These are phyloP conservation scores for Macrolepiota fuliginosa DNA, from an alignment of 768 basidiomycete species.

Conservation along the genomic window DNA sequence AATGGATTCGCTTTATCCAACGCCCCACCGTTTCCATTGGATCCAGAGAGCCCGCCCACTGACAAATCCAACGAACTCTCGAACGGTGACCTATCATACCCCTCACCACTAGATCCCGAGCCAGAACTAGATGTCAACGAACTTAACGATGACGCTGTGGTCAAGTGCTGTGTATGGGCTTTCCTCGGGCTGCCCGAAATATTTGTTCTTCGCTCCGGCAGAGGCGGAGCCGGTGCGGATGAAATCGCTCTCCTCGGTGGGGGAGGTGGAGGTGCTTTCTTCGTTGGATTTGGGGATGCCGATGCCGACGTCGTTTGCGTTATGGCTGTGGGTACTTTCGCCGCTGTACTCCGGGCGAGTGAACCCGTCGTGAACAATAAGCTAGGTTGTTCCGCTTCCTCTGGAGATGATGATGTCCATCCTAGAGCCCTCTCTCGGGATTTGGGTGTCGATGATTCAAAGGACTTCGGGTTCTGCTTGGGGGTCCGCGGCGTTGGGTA, in stretches of 20 bases:
- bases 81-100: slow-evolving; percentile 58
- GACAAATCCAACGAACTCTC: slow-evolving; percentile 57
- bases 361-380: background rate
- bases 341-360: background rate
- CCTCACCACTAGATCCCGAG: slow-evolving; percentile 16
- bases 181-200: slow-evolving; percentile 5
- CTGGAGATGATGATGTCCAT: background rate
- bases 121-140: slow-evolving; percentile 15
- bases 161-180: background rate
- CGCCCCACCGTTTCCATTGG: background rate
- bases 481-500: background rate
- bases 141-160: slow-evolving; percentile 2
- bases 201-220: slow-evolving; percentile 40
- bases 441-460: background rate
- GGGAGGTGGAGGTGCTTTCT: slow-evolving; percentile 62
- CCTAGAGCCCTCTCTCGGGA: background rate
- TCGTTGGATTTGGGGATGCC: slow-evolving; percentile 22
- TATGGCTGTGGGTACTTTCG: slow-evolving; percentile 1
- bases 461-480: background rate
- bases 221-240: slow-evolving; percentile 31
- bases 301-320: background rate
- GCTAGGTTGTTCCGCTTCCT: background rate
- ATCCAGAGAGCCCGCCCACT: background rate
- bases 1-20: slow-evolving; percentile 41
- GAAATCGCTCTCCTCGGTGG: slow-evolving; percentile 48